Conservation (phyloP, 2,329 filamentous ascomycete genomes). For the Scedosporium aurantiacum region DNA sequence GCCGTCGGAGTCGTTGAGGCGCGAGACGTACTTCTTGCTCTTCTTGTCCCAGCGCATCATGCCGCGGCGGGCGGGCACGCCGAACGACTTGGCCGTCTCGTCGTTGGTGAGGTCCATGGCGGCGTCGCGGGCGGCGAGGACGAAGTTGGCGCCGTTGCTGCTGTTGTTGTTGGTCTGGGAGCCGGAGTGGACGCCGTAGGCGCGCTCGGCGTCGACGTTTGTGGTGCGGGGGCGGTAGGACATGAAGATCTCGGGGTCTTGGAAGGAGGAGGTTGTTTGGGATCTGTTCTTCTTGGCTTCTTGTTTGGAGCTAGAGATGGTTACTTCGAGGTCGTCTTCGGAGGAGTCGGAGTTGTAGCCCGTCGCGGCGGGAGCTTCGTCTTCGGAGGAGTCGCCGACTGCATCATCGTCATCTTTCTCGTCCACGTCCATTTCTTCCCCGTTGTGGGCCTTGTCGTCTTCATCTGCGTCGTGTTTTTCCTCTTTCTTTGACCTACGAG, state of each 20-base stretch:
- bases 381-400: slow-evolving; percentile 14
- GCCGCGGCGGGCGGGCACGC: slow-evolving; percentile 55
- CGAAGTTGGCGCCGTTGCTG: slow-evolving; percentile 54
- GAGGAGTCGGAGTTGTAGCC: slow-evolving; percentile 41
- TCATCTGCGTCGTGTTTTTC: slow-evolving; percentile 25
- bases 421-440: slow-evolving; percentile 18
- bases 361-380: slow-evolving; percentile 18
- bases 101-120: slow-evolving; percentile 92
- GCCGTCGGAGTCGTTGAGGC: slow-evolving; percentile 90
- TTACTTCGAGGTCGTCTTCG: slow-evolving; percentile 59
- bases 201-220: slow-evolving; percentile 79
- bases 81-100: slow-evolving; percentile 70
- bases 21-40: slow-evolving; percentile 84
- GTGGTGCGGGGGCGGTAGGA: slow-evolving; percentile 75
- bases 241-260: slow-evolving; percentile 91
- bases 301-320: slow-evolving; percentile 50
- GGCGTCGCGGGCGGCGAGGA: slow-evolving; percentile 73
- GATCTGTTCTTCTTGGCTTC: slow-evolving; percentile 38
- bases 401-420: slow-evolving; percentile 21
- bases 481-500: slow-evolving; percentile 33
- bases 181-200: slow-evolving; percentile 84
- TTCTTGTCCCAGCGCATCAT: slow-evolving; percentile 93
- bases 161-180: slow-evolving; percentile 30
- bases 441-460: slow-evolving; percentile 17
- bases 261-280: slow-evolving; percentile 52